Percentiles rank a stretch among this genome's conserved stretches.
Evolutionary conservation across 2,329 filamentous ascomycete species (phyloP).

Genomic region (Pezicula carpinea): DNA sequence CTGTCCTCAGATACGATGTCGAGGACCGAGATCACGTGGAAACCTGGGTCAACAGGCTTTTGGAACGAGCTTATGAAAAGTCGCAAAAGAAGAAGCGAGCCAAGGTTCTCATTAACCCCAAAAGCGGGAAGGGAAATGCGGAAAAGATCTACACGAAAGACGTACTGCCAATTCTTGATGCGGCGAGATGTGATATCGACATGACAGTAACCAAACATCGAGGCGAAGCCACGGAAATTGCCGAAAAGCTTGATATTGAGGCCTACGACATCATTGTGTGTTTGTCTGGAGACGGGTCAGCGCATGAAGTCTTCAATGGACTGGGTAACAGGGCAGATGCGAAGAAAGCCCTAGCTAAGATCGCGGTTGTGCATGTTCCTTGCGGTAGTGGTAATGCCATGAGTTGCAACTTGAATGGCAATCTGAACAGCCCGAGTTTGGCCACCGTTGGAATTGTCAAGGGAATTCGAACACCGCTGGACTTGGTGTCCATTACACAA

Average conservation of each 20-base stretch:
- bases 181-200: slow-evolving; percentile 73
- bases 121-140: slow-evolving; percentile 75
- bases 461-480: slow-evolving; percentile 71
- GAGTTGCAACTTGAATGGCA: slow-evolving; percentile 81
- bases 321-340: slow-evolving; percentile 72
- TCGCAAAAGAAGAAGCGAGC: slow-evolving; percentile 67
- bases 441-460: slow-evolving; percentile 82
- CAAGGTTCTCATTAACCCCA: slow-evolving; percentile 84
- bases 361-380: slow-evolving; percentile 80
- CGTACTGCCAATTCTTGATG: slow-evolving; percentile 75
- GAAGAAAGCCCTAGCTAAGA: slow-evolving; percentile 60
- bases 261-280: slow-evolving; percentile 79
- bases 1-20: slow-evolving; percentile 55
- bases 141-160: slow-evolving; percentile 65
- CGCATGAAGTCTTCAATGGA: slow-evolving; percentile 91
- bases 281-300: slow-evolving; percentile 85
- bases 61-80: slow-evolving; percentile 64
- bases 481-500: slow-evolving; percentile 84
- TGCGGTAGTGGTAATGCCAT: slow-evolving; percentile 91
- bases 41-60: slow-evolving; percentile 58
- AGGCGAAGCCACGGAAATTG: slow-evolving; percentile 75
- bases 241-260: slow-evolving; percentile 68
- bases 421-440: slow-evolving; percentile 61
- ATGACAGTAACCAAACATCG: slow-evolving; percentile 62
- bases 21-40: slow-evolving; percentile 29